Conservation (phyloP, 805 yeast genomes). For the Schizosaccharomyces japonicus region DNA sequence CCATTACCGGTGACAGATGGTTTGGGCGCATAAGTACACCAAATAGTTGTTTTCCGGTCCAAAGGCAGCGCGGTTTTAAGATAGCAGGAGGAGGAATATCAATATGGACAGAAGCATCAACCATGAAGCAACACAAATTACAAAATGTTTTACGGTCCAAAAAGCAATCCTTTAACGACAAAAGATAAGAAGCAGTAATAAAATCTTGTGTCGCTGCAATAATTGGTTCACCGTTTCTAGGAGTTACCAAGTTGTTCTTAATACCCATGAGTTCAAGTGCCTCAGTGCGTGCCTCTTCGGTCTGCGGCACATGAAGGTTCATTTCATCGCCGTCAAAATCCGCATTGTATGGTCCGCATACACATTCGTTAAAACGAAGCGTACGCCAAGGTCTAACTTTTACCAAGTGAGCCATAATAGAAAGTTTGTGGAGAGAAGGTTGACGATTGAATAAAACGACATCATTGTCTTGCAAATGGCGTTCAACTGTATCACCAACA, state of each 20-base stretch:
- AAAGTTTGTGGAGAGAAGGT: conserved; percentile 85
- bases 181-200: conserved; percentile 83
- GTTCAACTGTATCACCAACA: conserved; percentile 81
- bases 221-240: conserved; percentile 94
- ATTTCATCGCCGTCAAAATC: conserved; percentile 99
- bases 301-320: conserved; percentile 96
- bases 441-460: conserved; percentile 88
- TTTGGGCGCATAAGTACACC: conserved; percentile 72
- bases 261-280: conserved; percentile 98
- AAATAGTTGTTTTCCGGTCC: conserved; percentile 97
- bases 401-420: conserved; percentile 86
- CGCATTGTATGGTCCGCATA: conserved; percentile 96
- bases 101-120: conserved; percentile 67
- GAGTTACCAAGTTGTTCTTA: conserved; percentile 78
- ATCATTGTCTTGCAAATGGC: conserved; percentile 94
- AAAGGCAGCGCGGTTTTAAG: conserved; percentile 61
- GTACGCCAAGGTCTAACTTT: conserved; percentile 96
- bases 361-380: conserved; percentile 90
- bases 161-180: conserved; percentile 81
- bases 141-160: conserved; percentile 67
- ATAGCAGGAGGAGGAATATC: conserved; percentile 92
- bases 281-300: conserved; percentile 95
- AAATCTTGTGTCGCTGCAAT: conserved; percentile 99
- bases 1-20: conserved; percentile 45
- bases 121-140: conserved; percentile 81